Evolutionary conservation across 1,284 basidiomycete species (phyloP).

Genomic region (Ustilago shanxiensis): DNA sequence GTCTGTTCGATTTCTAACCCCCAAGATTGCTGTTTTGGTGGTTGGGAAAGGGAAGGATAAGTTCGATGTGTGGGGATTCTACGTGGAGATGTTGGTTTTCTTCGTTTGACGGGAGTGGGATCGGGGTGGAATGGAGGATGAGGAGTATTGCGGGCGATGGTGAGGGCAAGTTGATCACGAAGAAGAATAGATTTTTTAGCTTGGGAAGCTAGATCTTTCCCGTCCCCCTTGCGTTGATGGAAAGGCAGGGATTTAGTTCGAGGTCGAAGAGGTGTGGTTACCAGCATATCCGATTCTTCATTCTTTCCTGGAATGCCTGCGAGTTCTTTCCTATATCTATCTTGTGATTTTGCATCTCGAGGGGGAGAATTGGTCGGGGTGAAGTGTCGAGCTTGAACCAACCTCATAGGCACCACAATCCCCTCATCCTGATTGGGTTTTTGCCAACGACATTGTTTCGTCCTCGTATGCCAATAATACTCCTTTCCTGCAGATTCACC

Average conservation of each 20-base stretch:
- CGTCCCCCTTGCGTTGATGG: background rate
- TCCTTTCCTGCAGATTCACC: conserved; percentile 81
- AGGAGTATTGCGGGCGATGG: conserved; percentile 7
- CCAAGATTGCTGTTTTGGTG: background rate
- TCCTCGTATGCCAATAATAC: conserved; percentile 93
- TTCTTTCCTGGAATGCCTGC: too few species aligned
- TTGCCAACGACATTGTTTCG: conserved; percentile 88
- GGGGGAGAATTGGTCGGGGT: too few species aligned
- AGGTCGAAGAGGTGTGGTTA: background rate
- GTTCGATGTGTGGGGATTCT: background rate
- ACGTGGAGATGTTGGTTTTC: too few species aligned
- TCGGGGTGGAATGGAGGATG: conserved; percentile 2
- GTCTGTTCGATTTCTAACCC: background rate
- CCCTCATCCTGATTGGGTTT: conserved; percentile 77
- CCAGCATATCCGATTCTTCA: background rate
- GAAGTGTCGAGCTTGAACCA: conserved; percentile 76
- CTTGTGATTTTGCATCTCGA: too few species aligned
- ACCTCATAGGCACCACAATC: conserved; percentile 88
- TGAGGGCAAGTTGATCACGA: conserved; percentile 17
- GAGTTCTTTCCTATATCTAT: too few species aligned
- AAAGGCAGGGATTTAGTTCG: background rate
- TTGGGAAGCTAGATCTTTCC: background rate
- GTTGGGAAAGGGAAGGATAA: background rate
- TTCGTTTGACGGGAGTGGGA: background rate
- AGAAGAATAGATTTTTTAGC: conserved; percentile 12